Base-by-base conservation (phyloP, 768 basidiomycete species). In the Butyriboletus loyo region DNA sequence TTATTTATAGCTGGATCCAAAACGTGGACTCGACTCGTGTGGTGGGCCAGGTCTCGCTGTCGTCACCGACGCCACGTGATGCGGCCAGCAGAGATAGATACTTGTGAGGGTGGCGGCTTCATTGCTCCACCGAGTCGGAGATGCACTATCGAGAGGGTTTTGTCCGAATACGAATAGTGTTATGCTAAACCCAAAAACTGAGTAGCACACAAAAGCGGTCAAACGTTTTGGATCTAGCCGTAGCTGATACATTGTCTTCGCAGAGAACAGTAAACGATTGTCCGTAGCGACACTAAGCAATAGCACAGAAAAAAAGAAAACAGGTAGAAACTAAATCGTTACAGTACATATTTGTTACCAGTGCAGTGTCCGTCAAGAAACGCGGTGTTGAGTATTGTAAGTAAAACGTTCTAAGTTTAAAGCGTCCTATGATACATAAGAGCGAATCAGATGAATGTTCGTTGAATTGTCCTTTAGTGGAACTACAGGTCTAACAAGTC, bases 401-500 rank as follows among this genome's bases (percentile, higher is more conserved):
- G 52, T 55, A 53, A 41, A 43, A 53, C 49, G 50, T 46, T 66
- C 59, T 66, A 66, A 41, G 3, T 43, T 45, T 41, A 25, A 62
- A 65, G 37, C 8, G 41, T 65, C 56, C 32, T 62, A 60, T 39
- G 55, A 54, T 56, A 68, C 31, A 13, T 53, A 36, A 50, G 63
- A 58, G 39, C 63, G 65, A 45, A 68, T 43, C 10, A 58, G 28
- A 22, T 50, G 47, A 45, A 62, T 48, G 50, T 67, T 53, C 27
- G 28, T 32, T n/a, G 50, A 58, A 51, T 58, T 65, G 52, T 67
- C 56, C 28, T 61, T 61, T 32, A 53, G 50, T 45, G 65, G 49
- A 17, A 46, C 54, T 17, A 53, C 44, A 10, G 67, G 61, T 53
- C 50, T 61, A 28, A 69, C 39, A 19, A 68, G 58, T 36, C 67